Conservation (phyloP, 1,284 basidiomycete species). For the Gomphus bonarii region DNA sequence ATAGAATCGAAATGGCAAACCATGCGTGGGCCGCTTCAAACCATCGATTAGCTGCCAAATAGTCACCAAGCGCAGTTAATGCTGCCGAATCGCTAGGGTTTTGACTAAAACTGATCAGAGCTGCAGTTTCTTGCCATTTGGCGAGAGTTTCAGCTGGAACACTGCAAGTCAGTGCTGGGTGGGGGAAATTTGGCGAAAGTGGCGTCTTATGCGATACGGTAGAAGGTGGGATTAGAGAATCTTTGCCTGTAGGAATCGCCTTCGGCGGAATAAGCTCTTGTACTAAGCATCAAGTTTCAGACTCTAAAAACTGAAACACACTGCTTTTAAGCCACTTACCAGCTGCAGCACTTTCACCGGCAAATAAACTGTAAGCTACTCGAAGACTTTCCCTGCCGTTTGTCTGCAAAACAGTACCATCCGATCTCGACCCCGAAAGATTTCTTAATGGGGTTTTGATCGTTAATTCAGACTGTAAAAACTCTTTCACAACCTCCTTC, state of each 20-base stretch:
- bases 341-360: constrained; percentile 70
- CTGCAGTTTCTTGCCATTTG: constrained; percentile 81
- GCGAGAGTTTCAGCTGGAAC: constrained; percentile 34
- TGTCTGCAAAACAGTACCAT: constrained; percentile 17
- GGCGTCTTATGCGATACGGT: constrained; percentile 39
- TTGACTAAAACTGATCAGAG: constrained; percentile 76
- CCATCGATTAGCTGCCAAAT: constrained; percentile 62
- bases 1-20: constrained; percentile 31
- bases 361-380: constrained; percentile 80
- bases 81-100: constrained; percentile 46
- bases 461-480: constrained; percentile 72
- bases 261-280: constrained; percentile 66
- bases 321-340: constrained; percentile 35
- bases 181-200: constrained; percentile 52
- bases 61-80: constrained; percentile 82
- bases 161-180: constrained; percentile 29
- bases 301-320: not conserved
- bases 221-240: constrained; percentile 31
- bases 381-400: constrained; percentile 64
- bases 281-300: constrained; percentile 33
- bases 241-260: constrained; percentile 29
- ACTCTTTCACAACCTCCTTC: constrained; percentile 85
- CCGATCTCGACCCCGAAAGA: constrained; percentile 14
- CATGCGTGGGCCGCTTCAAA: constrained; percentile 87
- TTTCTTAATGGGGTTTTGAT: constrained; percentile 22